Percentiles rank a stretch among this genome's conserved stretches.
These are phyloP conservation scores for Secale cereale DNA, from an alignment of 176 grass and related monocot genomes.

Conservation along the genomic window DNA sequence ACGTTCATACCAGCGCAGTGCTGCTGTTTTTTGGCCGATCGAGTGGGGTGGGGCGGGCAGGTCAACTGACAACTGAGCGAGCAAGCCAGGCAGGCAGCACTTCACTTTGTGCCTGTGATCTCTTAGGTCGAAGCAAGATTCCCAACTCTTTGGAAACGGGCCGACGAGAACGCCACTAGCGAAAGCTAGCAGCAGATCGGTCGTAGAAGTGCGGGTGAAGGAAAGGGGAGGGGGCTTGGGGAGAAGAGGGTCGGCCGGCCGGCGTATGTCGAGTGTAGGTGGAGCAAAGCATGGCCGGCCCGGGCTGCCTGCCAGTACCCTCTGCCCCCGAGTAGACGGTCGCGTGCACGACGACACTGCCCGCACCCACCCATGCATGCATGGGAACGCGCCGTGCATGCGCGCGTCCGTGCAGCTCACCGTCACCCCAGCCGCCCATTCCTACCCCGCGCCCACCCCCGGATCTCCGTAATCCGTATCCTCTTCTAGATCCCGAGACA, in stretches of 20 bases:
- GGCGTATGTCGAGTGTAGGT: not conserved
- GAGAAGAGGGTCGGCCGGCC: no score
- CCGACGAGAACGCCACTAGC: not conserved
- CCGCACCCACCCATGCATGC: not conserved
- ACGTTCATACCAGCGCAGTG: not conserved
- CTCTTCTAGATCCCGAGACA: not conserved
- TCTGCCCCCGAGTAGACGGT: not conserved
- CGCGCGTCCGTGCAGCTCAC: not conserved
- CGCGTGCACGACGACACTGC: not conserved
- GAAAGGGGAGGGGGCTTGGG: not conserved
- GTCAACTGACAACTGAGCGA: not conserved
- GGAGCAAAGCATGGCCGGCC: slow-evolving; percentile 22
- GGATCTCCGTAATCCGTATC: not conserved
- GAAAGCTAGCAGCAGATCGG: not conserved
- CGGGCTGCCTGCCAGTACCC: not conserved
- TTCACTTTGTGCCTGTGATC: not conserved
- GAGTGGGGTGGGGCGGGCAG: not conserved
- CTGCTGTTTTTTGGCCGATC: not conserved
- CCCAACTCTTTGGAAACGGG: not conserved
- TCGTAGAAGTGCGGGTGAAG: not conserved
- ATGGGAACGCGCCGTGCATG: not conserved
- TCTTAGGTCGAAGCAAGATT: not conserved
- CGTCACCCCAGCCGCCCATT: not conserved
- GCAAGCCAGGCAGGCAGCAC: not conserved
- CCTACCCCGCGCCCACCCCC: not conserved